phyloP scores from a whole-genome alignment of 2,329 filamentous ascomycete species.

The Cryoendolithus antarcticus region DNA sequence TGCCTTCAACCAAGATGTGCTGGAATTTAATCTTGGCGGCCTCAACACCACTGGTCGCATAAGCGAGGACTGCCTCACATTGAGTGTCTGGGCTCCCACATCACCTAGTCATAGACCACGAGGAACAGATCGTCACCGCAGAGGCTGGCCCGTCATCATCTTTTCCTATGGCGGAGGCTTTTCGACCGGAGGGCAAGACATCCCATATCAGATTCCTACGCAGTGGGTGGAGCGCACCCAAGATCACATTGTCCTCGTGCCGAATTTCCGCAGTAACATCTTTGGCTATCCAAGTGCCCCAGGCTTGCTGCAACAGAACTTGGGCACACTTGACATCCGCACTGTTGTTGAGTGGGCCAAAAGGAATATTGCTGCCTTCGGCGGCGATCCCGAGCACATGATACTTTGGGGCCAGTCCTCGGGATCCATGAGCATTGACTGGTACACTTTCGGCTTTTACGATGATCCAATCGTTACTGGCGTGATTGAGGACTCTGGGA shows the following conservation, averaged over 20 bases:
- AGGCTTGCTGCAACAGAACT: constrained; percentile 31
- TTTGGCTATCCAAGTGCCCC: constrained; percentile 3
- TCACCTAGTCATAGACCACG: not conserved
- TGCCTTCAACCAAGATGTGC: constrained; percentile 14
- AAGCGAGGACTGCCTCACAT: constrained; percentile 35
- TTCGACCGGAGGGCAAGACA: constrained; percentile 25
- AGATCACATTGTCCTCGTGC: constrained; percentile 44
- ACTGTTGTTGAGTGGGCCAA: constrained; percentile 47
- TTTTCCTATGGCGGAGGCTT: constrained; percentile 40
- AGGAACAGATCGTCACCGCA: constrained; percentile 1
- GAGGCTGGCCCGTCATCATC: constrained; percentile 30
- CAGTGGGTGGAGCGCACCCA: constrained; percentile 36
- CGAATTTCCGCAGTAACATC: constrained; percentile 45
- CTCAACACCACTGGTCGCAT: constrained; percentile 17
- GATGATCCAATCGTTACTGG: constrained; percentile 37
- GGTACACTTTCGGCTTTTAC: constrained; percentile 37
- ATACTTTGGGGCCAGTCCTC: constrained; percentile 42
- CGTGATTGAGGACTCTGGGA: constrained; percentile 34
- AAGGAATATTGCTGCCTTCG: constrained; percentile 46
- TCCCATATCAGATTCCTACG: constrained; percentile 50
- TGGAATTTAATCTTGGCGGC: constrained; percentile 20
- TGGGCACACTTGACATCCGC: constrained; percentile 52
- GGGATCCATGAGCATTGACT: constrained; percentile 37
- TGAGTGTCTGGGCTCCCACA: constrained; percentile 35
- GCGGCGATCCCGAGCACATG: constrained; percentile 35